phyloP scores from a whole-genome alignment of 2,329 filamentous ascomycete genomes.

The Pyricularia grisea region DNA sequence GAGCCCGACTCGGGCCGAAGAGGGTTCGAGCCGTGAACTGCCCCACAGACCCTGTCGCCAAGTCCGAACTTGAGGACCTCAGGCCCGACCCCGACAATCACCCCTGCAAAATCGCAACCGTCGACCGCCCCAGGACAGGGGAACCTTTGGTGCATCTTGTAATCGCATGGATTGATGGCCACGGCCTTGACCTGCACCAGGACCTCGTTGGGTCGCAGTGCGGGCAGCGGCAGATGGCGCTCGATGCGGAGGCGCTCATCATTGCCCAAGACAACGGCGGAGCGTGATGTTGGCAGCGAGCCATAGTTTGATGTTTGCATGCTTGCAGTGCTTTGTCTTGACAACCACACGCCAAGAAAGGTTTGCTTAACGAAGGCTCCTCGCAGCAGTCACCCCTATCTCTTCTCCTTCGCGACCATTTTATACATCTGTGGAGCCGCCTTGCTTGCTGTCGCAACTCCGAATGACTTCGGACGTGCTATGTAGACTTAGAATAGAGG shows the following conservation, averaged over 20 bases:
- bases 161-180: slow-evolving; percentile 25
- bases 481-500: neutral
- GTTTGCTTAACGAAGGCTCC: no score
- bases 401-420: neutral
- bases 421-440: neutral
- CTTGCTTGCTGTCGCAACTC: neutral
- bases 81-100: slow-evolving; percentile 16
- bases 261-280: neutral
- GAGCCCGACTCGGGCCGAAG: slow-evolving; percentile 14
- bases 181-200: slow-evolving; percentile 18
- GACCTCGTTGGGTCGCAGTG: slow-evolving; percentile 8
- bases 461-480: neutral
- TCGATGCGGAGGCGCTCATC: neutral
- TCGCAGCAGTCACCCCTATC: no score
- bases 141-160: slow-evolving; percentile 20
- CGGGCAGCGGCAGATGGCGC: slow-evolving; percentile 5
- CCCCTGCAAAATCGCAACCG: slow-evolving; percentile 25
- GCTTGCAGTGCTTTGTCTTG: neutral
- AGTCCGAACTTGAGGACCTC: neutral
- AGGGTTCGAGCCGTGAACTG: slow-evolving; percentile 13
- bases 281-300: neutral
- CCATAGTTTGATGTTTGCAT: neutral
- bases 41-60: slow-evolving; percentile 18
- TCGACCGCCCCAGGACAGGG: slow-evolving; percentile 17
- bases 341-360: no score